Evolutionary conservation across 1,139 yeast genomes (phyloP), one percentile per base, ranked within the genome.

Genomic region (Torulaspora pretoriensis): DNA sequence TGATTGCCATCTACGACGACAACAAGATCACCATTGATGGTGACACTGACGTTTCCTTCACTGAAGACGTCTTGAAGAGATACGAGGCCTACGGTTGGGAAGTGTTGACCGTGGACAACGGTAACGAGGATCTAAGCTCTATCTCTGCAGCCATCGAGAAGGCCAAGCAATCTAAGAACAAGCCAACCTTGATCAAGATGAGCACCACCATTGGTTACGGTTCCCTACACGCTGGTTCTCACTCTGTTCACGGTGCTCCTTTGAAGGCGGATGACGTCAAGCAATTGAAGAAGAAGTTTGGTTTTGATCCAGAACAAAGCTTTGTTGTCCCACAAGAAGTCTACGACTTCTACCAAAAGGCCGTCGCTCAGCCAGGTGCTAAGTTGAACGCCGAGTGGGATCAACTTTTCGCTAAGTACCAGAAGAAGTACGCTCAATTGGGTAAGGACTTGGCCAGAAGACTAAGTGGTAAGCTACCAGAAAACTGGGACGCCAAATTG

Each of bases 21-120:
- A 92, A 92, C 83, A 84, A 82, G 69, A 90, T 92, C 74, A 84
- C 98, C 63, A 92, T 92, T 67, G 99, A 92, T 68, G 99, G 99
- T 74, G 74, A 78, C 70, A 94, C 95, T 65, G 74, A 78, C 56
- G 81, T 82, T 55, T 89, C 98, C 54, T 92, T 94, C 81, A 88
- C 96, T 54, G 98, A 94, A 75, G 87, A 94, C 65, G 98, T 94
- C 40, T 64, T 77, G 55, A 77, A 75, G 67, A 83, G 98, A 73
- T 85, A 86, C 70, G 83, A 81, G 73, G 78, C 97, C 49, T 92
- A 92, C 71, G 97, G 96, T 60, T 94, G 98, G 98, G 87, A 92
- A 73, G 77, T 84, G 42, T 56, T 85, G 55, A 75, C 78, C 69
- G 90, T 94, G 59, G 71, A 74, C 59, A 76, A 89, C 64, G 98